Evolutionary conservation across 345 rosid genomes (phyloP).

Genomic region (Cardamine resedifolia): DNA sequence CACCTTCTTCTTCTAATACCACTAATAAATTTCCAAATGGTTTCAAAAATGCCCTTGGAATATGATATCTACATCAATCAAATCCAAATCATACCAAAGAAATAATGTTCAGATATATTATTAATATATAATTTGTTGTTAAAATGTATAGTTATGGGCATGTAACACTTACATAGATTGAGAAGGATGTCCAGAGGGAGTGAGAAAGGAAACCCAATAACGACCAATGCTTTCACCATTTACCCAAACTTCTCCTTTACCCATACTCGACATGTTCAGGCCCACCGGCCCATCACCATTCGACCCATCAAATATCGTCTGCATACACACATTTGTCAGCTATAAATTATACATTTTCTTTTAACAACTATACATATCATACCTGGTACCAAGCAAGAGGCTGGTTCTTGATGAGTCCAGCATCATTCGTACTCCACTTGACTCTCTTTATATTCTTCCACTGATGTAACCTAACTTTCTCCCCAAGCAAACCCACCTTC

Average conservation of each 20-base stretch:
- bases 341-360: not conserved
- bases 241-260: conserved; percentile 87
- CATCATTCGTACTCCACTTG: conserved; percentile 48
- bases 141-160: not conserved
- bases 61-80: conserved; percentile 56
- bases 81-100: not conserved
- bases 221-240: conserved; percentile 87
- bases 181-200: conserved; percentile 61
- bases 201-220: conserved; percentile 74
- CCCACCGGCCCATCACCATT: conserved; percentile 53
- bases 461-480: conserved; percentile 49
- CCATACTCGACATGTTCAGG: conserved; percentile 64
- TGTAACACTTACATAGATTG: conserved; percentile 55
- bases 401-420: conserved; percentile 34
- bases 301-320: conserved; percentile 69
- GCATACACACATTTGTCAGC: conserved; percentile 6
- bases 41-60: conserved; percentile 71
- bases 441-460: conserved; percentile 41
- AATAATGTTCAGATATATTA: not conserved
- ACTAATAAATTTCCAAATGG: conserved; percentile 52
- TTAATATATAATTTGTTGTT: not conserved
- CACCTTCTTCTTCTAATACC: conserved; percentile 63
- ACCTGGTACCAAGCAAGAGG: conserved; percentile 94
- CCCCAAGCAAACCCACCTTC: conserved; percentile 73
- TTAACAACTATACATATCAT: not conserved